Evolutionary conservation across 768 basidiomycete species (phyloP).

Genomic region (Leccinum rimulosum): DNA sequence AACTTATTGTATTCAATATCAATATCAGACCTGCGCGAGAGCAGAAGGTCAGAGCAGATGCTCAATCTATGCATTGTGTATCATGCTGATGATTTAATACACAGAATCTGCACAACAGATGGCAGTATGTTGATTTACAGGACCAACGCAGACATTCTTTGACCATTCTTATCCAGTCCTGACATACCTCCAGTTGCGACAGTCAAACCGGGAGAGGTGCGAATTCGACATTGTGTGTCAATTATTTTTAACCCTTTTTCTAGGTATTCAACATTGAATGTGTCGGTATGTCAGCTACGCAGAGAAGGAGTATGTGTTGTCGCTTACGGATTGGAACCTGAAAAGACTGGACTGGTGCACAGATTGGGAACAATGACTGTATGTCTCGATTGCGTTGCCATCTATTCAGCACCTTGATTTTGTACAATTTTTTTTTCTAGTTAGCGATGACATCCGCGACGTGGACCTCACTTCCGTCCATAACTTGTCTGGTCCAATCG

Average conservation of each 20-base stretch:
- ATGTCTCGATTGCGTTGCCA: constrained; percentile 16
- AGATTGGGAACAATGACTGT: constrained; percentile 77
- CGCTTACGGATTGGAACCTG: constrained; percentile 1
- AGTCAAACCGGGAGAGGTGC: constrained; percentile 60
- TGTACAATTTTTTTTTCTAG: constrained; percentile 29
- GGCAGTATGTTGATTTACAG: constrained; percentile 52
- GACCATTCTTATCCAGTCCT: constrained; percentile 38
- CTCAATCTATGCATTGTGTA: not conserved
- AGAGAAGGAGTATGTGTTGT: not conserved
- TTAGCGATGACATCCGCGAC: constrained; percentile 64
- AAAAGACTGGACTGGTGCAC: constrained; percentile 75
- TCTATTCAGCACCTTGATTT: not conserved
- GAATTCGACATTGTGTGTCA: not conserved
- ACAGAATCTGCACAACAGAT: constrained; percentile 67
- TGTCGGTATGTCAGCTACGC: constrained; percentile 43
- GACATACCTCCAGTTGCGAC: constrained; percentile 62
- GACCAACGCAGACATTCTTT: not conserved
- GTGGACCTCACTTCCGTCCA: constrained; percentile 66
- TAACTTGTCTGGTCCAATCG: constrained; percentile 75
- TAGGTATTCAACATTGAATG: constrained; percentile 72
- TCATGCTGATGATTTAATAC: not conserved
- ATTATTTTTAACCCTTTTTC: not conserved
- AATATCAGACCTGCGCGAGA: constrained; percentile 41
- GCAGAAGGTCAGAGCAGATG: constrained; percentile 49
- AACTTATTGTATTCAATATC: not conserved